These are phyloP conservation scores for Penicillium vulpinum DNA, from an alignment of 2,329 filamentous ascomycete genomes.

Conservation along the genomic window DNA sequence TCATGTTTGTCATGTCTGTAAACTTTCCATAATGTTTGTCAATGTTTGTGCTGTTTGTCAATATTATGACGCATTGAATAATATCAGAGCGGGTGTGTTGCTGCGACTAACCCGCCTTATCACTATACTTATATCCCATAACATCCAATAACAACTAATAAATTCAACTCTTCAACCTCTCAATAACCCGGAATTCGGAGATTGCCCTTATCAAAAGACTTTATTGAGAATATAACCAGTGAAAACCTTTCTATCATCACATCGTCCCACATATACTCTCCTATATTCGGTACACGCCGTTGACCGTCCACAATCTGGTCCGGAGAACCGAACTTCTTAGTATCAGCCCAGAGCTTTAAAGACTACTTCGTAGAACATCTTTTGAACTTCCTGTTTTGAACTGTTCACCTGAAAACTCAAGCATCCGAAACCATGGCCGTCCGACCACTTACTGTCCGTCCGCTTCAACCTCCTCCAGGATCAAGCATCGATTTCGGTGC, in stretches of 20 bases:
- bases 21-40: neutral
- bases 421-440: slow-evolving; percentile 10
- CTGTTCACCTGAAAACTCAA: neutral
- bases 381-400: neutral
- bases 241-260: neutral
- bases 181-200: neutral
- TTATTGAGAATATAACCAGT: neutral
- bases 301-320: slow-evolving; percentile 4
- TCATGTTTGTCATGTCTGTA: neutral
- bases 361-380: neutral
- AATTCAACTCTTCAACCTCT: neutral
- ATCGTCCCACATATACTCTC: neutral
- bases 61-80: neutral
- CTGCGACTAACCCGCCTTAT: slow-evolving; percentile 6
- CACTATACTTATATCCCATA: neutral
- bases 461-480: slow-evolving; percentile 26
- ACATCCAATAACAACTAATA: neutral
- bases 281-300: slow-evolving; percentile 11
- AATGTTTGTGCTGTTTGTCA: neutral
- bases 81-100: neutral
- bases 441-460: slow-evolving; percentile 20
- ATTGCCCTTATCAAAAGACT: neutral
- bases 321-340: neutral
- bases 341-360: neutral
- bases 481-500: slow-evolving; percentile 61